Conservation (phyloP, 305 asterid genomes). For the Fraxinus greggii region DNA sequence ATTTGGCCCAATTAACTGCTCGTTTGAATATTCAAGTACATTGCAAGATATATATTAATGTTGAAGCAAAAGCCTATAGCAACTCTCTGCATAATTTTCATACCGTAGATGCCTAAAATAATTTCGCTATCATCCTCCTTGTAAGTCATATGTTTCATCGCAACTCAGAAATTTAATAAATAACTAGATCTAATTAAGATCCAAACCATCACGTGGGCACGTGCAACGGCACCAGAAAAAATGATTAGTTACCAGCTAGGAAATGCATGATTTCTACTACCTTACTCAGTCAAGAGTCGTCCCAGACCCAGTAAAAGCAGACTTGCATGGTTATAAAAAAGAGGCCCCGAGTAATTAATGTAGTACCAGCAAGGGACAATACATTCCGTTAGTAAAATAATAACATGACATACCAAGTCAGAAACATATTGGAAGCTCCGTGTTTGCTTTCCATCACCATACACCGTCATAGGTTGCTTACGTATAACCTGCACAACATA, state of each 20-base stretch:
- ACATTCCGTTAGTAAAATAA: neutral
- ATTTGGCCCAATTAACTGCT: neutral
- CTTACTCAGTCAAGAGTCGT: neutral
- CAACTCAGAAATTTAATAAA: neutral
- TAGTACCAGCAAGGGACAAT: neutral
- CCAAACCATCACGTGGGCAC: neutral
- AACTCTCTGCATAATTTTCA: neutral
- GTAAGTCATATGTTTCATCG: neutral
- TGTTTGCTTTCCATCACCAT: constrained; percentile 96
- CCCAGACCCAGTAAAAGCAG: neutral
- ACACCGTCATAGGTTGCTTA: constrained; percentile 82
- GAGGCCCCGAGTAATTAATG: neutral
- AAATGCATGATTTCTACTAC: neutral
- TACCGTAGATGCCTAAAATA: neutral
- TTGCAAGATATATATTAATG: neutral
- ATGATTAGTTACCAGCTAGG: neutral
- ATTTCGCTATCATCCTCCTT: neutral
- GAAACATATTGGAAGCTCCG: constrained; percentile 89
- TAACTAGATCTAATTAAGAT: neutral
- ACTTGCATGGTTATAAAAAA: neutral
- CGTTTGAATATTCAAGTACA: neutral
- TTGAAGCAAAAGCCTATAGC: neutral
- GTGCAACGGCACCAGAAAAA: neutral
- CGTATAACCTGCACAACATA: constrained; percentile 71
- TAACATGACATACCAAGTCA: constrained; percentile 67